Evolutionary conservation across 1,284 basidiomycete species (phyloP), one percentile per base, ranked within the genome.

Genomic region (Cutaneotrichosporon cavernicola): DNA sequence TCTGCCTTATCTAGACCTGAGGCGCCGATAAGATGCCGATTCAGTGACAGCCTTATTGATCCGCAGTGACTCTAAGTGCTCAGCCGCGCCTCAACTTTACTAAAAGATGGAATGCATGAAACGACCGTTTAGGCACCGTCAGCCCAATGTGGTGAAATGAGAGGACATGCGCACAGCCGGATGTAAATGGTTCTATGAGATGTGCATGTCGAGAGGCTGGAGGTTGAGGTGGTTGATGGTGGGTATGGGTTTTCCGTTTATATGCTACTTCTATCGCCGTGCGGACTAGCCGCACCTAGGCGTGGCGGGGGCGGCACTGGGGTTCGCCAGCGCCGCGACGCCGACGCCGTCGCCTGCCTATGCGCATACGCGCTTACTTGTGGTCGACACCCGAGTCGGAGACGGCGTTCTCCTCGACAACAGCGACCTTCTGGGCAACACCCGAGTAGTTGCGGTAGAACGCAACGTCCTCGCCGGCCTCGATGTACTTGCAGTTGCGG

Each of bases 391-490:
- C 92, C 53, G 92, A 96, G 82, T 96, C 92, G 74, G 87, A 91
- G 55, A 81, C 70, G 60, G 87, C 86, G 66, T 80, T 82, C 64
- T 89, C 89, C 56, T 83, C 80, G 72, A 61, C 40, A 87, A 86
- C 67, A 21, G 90, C 87, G 69, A 86, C 85, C 73, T 86, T 84
- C 68, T 86, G 81, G 58, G 92, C 90, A 63, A 95, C 81, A 69
- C 94, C 94, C 46, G 83, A 70, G 5, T 88, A 86, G 74, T 97
- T 91, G 85, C 94, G 94, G 87, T 89, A 97, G 84, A 97, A 97
- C 63, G 93, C 78, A 67, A 97, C 86, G 74, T 92, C 88, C 62
- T 91, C 92, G 73, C 91, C 89, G 76, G 97, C 92, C 81, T 97
- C 94, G 60, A 97, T 89, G 79, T 92, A 96, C 62, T 78, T 74